phyloP scores from a whole-genome alignment of 768 basidiomycete genomes.

The Leccinum variicolor region DNA sequence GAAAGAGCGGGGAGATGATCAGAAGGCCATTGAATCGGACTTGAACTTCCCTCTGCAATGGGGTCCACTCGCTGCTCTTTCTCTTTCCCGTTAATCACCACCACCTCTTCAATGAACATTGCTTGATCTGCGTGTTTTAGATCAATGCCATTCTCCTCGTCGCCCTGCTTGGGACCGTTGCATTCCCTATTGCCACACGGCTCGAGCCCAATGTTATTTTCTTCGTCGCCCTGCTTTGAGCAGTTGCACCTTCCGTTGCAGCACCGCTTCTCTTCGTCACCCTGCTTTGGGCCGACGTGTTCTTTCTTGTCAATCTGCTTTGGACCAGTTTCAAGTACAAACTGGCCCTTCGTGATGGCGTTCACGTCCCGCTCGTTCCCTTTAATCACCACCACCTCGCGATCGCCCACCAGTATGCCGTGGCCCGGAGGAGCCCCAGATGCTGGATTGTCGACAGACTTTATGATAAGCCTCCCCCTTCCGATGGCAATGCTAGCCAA shows the following conservation, averaged over 20 bases:
- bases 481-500: conserved; percentile 24
- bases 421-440: conserved; percentile 25
- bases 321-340: conserved; percentile 16
- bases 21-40: neutral
- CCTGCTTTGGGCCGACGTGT: neutral
- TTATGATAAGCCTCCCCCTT: conserved; percentile 18
- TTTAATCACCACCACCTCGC: conserved; percentile 26
- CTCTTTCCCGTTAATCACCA: neutral
- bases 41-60: neutral
- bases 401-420: conserved; percentile 20
- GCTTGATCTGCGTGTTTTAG: neutral
- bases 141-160: neutral
- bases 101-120: neutral
- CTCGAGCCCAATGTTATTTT: neutral
- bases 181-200: neutral
- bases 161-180: neutral
- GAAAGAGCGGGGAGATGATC: neutral
- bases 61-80: neutral
- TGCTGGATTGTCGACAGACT: conserved; percentile 13
- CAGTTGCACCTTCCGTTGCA: neutral
- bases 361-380: conserved; percentile 28
- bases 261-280: neutral
- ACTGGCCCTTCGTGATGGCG: conserved; percentile 28
- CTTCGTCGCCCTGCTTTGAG: neutral
- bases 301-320: too few relatives aligned